These are phyloP conservation scores for Serendipita sp. DNA, from an alignment of 1,284 basidiomycete genomes.

Conservation along the genomic window DNA sequence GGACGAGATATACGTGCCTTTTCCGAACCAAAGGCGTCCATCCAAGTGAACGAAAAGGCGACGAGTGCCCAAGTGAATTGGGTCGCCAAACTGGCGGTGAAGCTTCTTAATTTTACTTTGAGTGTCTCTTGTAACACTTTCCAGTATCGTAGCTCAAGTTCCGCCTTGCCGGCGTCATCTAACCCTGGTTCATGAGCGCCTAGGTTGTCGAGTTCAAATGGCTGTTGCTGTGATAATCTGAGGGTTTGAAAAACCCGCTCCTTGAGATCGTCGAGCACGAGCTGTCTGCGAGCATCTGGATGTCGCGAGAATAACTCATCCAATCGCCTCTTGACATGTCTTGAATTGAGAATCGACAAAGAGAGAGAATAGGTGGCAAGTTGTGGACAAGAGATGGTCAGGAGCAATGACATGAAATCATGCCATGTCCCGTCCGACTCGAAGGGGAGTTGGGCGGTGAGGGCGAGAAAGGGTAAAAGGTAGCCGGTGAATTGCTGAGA, in stretches of 20 bases:
- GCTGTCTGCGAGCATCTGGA: background rate
- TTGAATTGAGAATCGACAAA: slow-evolving; percentile 25
- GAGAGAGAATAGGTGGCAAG: slow-evolving; percentile 27
- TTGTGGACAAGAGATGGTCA: slow-evolving; percentile 24
- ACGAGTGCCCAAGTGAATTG: background rate
- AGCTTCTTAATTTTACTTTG: background rate
- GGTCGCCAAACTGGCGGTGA: background rate
- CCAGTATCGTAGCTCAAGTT: background rate
- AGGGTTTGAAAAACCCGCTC: background rate
- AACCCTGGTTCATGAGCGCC: background rate
- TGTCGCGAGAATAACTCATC: background rate
- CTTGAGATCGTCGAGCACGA: background rate
- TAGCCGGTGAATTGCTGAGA: slow-evolving; percentile 12
- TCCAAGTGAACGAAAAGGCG: background rate
- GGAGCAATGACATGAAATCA: slow-evolving; percentile 17
- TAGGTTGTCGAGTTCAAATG: background rate
- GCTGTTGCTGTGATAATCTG: background rate
- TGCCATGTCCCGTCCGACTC: too few species aligned
- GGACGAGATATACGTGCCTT: too few species aligned
- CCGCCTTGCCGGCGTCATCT: background rate
- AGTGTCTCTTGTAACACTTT: background rate
- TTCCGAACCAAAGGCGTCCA: too few species aligned
- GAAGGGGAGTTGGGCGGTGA: too few species aligned
- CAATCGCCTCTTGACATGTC: slow-evolving; percentile 24
- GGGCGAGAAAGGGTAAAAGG: too few species aligned